A percentile compares a stretch with the other conserved stretches of the same genome.
Evolutionary conservation across 208 protist genomes (phyloP).

Genomic region (Leishmania tropica): DNA sequence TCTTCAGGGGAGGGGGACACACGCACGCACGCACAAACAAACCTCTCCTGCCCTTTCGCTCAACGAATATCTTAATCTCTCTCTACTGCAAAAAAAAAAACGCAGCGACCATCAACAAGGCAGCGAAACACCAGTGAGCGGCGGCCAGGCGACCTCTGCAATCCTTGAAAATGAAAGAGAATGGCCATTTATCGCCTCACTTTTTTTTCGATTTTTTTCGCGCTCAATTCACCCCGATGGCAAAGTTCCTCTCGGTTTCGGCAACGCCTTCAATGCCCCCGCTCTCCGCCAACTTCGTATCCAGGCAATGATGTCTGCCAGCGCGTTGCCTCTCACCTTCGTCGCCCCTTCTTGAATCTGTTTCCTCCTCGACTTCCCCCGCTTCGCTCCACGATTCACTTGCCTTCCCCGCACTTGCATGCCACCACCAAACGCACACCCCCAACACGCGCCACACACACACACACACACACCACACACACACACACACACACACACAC

Average conservation of each 20-base stretch:
- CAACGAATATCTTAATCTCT: background rate
- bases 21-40: background rate
- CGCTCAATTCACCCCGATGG: background rate
- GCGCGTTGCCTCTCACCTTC: background rate
- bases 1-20: background rate
- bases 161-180: too few relatives aligned
- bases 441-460: background rate
- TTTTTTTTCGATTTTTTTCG: background rate
- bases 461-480: background rate
- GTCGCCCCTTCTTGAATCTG: slow-evolving; percentile 1
- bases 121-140: background rate
- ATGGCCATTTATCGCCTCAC: background rate
- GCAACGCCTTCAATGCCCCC: background rate
- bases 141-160: background rate
- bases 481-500: background rate
- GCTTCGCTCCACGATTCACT: background rate
- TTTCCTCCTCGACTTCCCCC: background rate
- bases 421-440: background rate
- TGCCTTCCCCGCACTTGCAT: background rate
- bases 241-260: too few relatives aligned
- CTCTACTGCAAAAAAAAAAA: slow-evolving; percentile 1
- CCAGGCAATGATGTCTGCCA: background rate
- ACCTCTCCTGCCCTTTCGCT: background rate
- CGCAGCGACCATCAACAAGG: background rate
- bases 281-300: background rate